Evolutionary conservation across 1,284 basidiomycete genomes (phyloP), one percentile per base, ranked within the genome.

Genomic region (Mycocalia duriaeana): DNA sequence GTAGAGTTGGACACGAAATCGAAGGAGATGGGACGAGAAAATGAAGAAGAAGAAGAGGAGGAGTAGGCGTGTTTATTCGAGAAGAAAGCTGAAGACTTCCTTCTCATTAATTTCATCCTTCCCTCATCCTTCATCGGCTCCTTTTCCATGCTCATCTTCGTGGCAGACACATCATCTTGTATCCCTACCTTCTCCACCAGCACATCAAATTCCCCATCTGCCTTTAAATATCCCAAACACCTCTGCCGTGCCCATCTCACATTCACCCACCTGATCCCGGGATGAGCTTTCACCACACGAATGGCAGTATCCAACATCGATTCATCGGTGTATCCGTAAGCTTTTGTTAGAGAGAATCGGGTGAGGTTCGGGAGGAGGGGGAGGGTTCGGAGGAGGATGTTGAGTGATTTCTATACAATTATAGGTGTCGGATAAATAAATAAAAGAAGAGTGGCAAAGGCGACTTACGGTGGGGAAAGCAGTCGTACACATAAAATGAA

Each of bases 401-500:
- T n/a, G n/a, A n/a, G n/a, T n/a, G n/a, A n/a, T n/a, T n/a, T n/a
- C n/a, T n/a, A n/a, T n/a, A n/a, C n/a, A n/a, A n/a, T n/a, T n/a
- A n/a, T n/a, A n/a, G n/a, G n/a, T n/a, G n/a, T n/a, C n/a, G n/a
- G n/a, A n/a, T n/a, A n/a, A n/a, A n/a, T n/a, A n/a, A n/a, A n/a
- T n/a, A n/a, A n/a, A n/a, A 22, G 18, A 8, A 24, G 11, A 34
- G 26, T 3, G 11, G 19, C 37, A 19, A 31, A 11, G 35, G 39
- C 16, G 3, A 62, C 64, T 41, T 45, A 71, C 71, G 44, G 56
- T 58, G 5, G 65, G 64, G 50, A 73, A 72, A 5, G 64, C 54
- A 2, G 70, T 73, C 3, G 72, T 74, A 50, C 71, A 73, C 71
- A 73, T 73, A 44, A 72, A 71, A 54, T 73, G 72, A 28, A 73